Evolutionary conservation across 495 filamentous ascomycete species (phyloP).

Genomic region (Aspergillus saccharolyticus): DNA sequence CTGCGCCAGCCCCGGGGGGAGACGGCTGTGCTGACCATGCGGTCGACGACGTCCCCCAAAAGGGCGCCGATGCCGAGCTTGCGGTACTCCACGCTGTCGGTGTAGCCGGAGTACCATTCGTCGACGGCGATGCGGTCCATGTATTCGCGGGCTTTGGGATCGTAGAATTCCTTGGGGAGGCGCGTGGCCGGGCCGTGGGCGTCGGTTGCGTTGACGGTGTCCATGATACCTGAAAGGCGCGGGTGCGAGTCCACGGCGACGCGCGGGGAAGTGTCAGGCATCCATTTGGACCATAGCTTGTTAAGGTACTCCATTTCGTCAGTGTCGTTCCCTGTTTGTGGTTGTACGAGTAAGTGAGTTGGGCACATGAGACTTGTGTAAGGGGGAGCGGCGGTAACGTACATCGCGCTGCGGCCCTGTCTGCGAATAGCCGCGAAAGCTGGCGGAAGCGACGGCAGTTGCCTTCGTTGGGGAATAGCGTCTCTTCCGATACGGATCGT

Average conservation of each 20-base stretch:
- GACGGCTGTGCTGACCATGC: constrained; percentile 71
- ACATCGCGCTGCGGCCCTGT: constrained; percentile 73
- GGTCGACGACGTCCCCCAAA: constrained; percentile 74
- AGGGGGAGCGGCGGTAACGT: constrained; percentile 11
- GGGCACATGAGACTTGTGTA: not conserved
- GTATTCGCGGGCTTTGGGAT: constrained; percentile 60
- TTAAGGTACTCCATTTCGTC: constrained; percentile 84
- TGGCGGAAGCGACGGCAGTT: constrained; percentile 82
- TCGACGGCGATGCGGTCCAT: constrained; percentile 79
- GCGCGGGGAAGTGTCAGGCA: constrained; percentile 60
- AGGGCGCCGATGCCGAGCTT: constrained; percentile 79
- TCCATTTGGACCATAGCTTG: constrained; percentile 70
- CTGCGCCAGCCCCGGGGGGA: constrained; percentile 51
- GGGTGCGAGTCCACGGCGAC: constrained; percentile 84
- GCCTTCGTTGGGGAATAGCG: constrained; percentile 83
- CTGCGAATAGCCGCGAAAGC: constrained; percentile 73
- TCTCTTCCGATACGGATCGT: constrained; percentile 73
- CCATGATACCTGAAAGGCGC: constrained; percentile 83
- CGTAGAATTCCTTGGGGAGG: constrained; percentile 85
- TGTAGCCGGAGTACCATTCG: constrained; percentile 90
- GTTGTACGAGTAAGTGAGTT: not conserved
- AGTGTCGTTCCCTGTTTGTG: constrained; percentile 58
- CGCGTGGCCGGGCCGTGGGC: constrained; percentile 77
- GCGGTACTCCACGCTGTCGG: constrained; percentile 78
- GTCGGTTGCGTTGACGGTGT: constrained; percentile 82